These are phyloP conservation scores for Raffaelea albimanens DNA, from an alignment of 2,329 filamentous ascomycete species.

Conservation along the genomic window DNA sequence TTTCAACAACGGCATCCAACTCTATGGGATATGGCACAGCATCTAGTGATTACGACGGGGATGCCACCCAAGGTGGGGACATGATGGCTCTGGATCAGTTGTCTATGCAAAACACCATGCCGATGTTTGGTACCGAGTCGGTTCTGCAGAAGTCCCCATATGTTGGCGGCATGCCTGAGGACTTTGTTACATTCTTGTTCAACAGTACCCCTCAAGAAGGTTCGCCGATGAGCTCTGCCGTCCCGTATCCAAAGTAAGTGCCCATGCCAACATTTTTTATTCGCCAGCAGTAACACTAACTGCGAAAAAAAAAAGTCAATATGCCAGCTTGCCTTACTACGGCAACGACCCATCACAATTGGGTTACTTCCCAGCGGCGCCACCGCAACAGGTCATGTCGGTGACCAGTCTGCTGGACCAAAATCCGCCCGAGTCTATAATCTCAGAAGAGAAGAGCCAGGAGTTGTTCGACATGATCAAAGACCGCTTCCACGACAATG, in stretches of 20 bases:
- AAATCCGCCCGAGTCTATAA: slow-evolving; percentile 64
- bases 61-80: slow-evolving; percentile 35
- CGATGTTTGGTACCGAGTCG: slow-evolving; percentile 77
- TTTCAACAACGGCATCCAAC: slow-evolving; percentile 1
- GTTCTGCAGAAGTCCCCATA: slow-evolving; percentile 77
- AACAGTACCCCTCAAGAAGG: slow-evolving; percentile 49
- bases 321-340: slow-evolving; percentile 37
- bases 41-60: slow-evolving; percentile 37
- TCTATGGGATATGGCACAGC: slow-evolving; percentile 24
- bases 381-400: slow-evolving; percentile 78
- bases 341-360: slow-evolving; percentile 35
- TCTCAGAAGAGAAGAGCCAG: slow-evolving; percentile 81
- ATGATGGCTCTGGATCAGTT: slow-evolving; percentile 55
- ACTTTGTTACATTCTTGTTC: slow-evolving; percentile 79
- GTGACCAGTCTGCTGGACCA: slow-evolving; percentile 79
- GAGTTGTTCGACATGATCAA: slow-evolving; percentile 76
- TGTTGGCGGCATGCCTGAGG: slow-evolving; percentile 69
- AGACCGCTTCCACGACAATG: slow-evolving; percentile 70
- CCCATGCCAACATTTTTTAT: background rate
- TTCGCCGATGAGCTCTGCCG: slow-evolving; percentile 42
- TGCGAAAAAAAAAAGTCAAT: slow-evolving; percentile 36
- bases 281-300: slow-evolving; percentile 48
- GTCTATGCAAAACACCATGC: slow-evolving; percentile 59
- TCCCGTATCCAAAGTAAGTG: slow-evolving; percentile 41
- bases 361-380: slow-evolving; percentile 47